phyloP scores from a whole-genome alignment of 257 asterid species.

The Solanum lycopersicoides region DNA sequence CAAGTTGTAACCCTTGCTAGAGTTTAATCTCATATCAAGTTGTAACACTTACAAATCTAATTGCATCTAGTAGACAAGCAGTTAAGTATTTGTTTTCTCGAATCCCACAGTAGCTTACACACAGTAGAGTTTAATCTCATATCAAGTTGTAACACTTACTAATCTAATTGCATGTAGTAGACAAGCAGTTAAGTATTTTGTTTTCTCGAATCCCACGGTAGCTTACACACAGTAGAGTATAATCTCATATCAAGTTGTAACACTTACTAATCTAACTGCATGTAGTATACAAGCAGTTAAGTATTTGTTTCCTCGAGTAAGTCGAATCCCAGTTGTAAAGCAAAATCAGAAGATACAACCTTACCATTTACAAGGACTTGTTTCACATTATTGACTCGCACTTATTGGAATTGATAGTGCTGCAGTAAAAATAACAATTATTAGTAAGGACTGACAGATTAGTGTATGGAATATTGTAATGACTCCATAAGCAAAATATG shows the following conservation, averaged over 20 bases:
- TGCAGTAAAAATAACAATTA: conserved; percentile 13
- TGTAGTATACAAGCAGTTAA: neutral
- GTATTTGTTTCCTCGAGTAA: neutral
- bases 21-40: neutral
- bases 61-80: neutral
- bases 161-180: neutral
- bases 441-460: neutral
- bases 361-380: too few relatives aligned
- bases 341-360: conserved; percentile 24
- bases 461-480: neutral
- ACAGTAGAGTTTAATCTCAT: neutral
- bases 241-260: neutral
- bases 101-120: neutral
- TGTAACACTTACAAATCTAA: neutral
- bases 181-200: neutral
- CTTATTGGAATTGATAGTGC: conserved; percentile 61
- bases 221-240: neutral
- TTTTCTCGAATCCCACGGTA: neutral
- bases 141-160: neutral
- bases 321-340: too few relatives aligned
- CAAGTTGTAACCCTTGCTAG: neutral
- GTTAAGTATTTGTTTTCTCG: neutral
- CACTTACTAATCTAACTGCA: neutral
- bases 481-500: too few relatives aligned
- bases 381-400: conserved; percentile 52